A percentile compares a stretch with the other conserved stretches of the same genome.
Conservation (phyloP, 129 eudicot species). For the Apium graveolens region DNA sequence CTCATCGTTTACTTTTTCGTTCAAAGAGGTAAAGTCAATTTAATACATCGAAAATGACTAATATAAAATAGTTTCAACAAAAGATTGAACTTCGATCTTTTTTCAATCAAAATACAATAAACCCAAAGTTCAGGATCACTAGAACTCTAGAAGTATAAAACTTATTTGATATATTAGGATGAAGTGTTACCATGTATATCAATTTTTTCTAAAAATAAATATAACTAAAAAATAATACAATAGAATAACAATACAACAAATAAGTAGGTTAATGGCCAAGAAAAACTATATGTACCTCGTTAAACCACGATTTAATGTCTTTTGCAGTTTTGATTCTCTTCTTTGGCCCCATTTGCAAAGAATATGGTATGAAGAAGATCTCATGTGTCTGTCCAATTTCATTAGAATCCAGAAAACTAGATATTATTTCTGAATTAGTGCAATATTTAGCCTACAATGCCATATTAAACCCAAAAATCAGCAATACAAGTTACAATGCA, state of each 20-base stretch:
- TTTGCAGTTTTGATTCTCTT: constrained; percentile 66
- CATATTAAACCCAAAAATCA: neutral
- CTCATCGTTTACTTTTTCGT: too few relatives aligned
- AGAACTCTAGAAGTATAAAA: too few relatives aligned
- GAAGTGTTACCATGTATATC: neutral
- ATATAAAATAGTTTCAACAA: neutral
- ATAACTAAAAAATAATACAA: neutral
- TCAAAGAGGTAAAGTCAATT: too few relatives aligned
- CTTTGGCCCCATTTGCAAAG: constrained; percentile 68
- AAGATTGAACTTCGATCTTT: neutral
- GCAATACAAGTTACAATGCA: neutral
- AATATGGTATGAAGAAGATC: constrained; percentile 66
- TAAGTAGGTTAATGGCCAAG: neutral
- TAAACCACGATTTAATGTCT: constrained; percentile 65
- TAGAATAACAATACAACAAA: neutral
- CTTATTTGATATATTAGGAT: neutral
- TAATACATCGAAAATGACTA: too few relatives aligned
- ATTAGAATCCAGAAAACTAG: constrained; percentile 68
- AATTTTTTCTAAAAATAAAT: neutral
- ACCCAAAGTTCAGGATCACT: neutral
- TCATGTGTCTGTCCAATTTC: constrained; percentile 70
- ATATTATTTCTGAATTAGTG: constrained; percentile 78
- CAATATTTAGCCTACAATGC: constrained; percentile 76
- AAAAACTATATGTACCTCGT: constrained; percentile 35
- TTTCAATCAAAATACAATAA: neutral